Conservation (phyloP, 2,329 filamentous ascomycete genomes). For the Trichoderma sp. region DNA sequence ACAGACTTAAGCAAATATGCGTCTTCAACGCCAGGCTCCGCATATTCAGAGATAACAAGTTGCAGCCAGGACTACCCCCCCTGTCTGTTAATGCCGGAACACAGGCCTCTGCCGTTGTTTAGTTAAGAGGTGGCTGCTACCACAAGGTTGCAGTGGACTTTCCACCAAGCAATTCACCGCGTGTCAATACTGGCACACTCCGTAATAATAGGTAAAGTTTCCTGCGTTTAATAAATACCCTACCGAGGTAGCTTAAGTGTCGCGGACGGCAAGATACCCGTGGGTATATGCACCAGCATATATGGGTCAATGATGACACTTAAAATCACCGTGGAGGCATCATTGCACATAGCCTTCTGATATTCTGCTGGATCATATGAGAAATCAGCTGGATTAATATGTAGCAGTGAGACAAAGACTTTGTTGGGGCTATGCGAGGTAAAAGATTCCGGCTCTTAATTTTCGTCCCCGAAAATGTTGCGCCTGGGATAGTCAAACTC, state of each 20-base stretch:
- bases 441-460: not conserved
- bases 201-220: not conserved
- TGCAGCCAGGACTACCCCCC: too few relatives aligned
- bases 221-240: not conserved
- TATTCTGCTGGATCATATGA: not conserved
- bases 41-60: too few relatives aligned
- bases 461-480: not conserved
- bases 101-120: too few relatives aligned
- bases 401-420: not conserved
- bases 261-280: not conserved
- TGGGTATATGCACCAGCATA: not conserved
- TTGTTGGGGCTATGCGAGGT: not conserved
- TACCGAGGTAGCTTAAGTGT: not conserved
- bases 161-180: too few relatives aligned
- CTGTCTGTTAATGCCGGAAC: too few relatives aligned
- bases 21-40: too few relatives aligned
- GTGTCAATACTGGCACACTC: too few relatives aligned
- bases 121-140: too few relatives aligned
- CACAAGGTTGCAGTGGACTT: too few relatives aligned
- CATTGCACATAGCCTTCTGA: not conserved
- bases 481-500: not conserved
- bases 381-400: not conserved
- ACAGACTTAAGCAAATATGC: too few relatives aligned
- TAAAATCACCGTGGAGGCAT: not conserved
- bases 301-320: not conserved